Evolutionary conservation across 495 filamentous ascomycete genomes (phyloP), one percentile per base, ranked within the genome.

Genomic region (Tuber borchii): DNA sequence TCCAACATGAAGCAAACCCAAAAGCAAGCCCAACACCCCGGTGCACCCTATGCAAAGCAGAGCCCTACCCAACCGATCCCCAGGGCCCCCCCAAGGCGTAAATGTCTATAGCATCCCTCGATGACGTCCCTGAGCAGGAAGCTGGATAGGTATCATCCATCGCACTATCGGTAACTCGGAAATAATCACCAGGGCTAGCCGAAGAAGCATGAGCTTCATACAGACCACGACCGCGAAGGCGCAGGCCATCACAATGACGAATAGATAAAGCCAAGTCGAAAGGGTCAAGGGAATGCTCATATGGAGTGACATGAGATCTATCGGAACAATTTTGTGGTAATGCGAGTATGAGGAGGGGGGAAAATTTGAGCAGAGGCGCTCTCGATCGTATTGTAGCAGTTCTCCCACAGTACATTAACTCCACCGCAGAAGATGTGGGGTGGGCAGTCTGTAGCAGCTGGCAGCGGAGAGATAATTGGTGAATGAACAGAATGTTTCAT

Each of bases 111-210:
- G 40, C 44, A 70, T 16, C 31, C 45, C 39, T 46, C 46, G 71
- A 45, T 75, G 39, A 61, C 70, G 74, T 10, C 44, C 51, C n/a
- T 43, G 72, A 2, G 31, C 48, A 37, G 78, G 76, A 34, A 70
- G 72, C 22, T 81, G 72, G 43, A 81, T 46, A 68, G 68, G 42
- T 43, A 81, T 39, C 14, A 81, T 45, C 26, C 46, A 70, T 14
- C 79, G 78, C 37, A 81, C 31, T 31, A 81, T 44, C 10, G 79
- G 79, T n/a, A 77, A 34, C 31, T 79, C 78, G 43, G 56, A 74
- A 42, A 81, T 80, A 48, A 81, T 81, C 43, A 80, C 44, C 44
- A 80, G 45, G 9, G 78, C 78, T 19, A 81, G 75, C 14, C 79
- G 75, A 14, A 81, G 39, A 26, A 81, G 79, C 68, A 80, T 75